phyloP scores from a whole-genome alignment of 129 eudicot genomes.

The Centaurea solstitialis region DNA sequence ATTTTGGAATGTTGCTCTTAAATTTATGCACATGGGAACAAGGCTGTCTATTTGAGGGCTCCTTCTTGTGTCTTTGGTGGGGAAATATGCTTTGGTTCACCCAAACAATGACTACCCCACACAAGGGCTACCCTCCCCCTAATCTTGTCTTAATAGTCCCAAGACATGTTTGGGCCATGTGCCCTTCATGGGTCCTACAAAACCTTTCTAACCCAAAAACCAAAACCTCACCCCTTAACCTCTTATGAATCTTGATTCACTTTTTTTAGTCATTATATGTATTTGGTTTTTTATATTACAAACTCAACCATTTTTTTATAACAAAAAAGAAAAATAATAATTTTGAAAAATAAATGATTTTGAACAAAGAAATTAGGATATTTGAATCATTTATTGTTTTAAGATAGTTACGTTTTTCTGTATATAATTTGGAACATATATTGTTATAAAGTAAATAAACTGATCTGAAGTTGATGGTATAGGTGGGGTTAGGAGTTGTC shows the following conservation, averaged over 20 bases:
- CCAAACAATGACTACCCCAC: slow-evolving; percentile 59
- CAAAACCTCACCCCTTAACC: slow-evolving; percentile 26
- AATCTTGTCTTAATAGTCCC: slow-evolving; percentile 61
- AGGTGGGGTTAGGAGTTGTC: slow-evolving; percentile 33
- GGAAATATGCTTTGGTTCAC: slow-evolving; percentile 50
- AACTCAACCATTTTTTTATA: neutral
- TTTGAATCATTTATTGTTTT: neutral
- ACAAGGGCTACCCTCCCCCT: slow-evolving; percentile 37
- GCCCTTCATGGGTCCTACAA: slow-evolving; percentile 70
- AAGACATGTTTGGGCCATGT: slow-evolving; percentile 61
- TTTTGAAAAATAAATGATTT: neutral
- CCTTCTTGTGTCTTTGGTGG: slow-evolving; percentile 53
- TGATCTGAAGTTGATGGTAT: slow-evolving; percentile 12
- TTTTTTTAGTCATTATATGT: slow-evolving; percentile 8
- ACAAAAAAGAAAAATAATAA: neutral
- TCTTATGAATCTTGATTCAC: slow-evolving; percentile 19
- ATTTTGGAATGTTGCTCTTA: slow-evolving; percentile 70
- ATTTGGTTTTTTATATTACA: neutral
- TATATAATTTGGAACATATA: neutral
- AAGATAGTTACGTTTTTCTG: neutral
- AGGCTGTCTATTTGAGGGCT: slow-evolving; percentile 49
- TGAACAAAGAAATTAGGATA: neutral
- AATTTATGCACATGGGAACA: slow-evolving; percentile 69
- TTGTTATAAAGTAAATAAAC: neutral
- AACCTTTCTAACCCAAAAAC: slow-evolving; percentile 37